phyloP scores from a whole-genome alignment of 805 yeast species.

The Metschnikowia colocasiae region DNA sequence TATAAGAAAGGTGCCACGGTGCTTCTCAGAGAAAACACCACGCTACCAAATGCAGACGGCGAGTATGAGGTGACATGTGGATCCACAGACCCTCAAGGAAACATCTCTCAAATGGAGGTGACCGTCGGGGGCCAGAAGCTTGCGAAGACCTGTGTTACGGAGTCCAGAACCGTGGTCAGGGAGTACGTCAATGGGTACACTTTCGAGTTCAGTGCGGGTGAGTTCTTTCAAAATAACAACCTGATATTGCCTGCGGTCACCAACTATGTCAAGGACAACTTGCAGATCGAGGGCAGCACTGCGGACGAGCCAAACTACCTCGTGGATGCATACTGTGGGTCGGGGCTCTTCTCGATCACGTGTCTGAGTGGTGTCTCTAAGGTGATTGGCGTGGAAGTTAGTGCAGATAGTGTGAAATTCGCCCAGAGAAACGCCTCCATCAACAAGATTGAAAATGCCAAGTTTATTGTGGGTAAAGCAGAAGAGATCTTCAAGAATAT shows the following conservation, averaged over 20 bases:
- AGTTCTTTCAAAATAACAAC: conserved; percentile 91
- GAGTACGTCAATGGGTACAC: conserved; percentile 72
- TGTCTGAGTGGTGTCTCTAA: conserved; percentile 76
- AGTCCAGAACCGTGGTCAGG: conserved; percentile 71
- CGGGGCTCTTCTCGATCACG: conserved; percentile 88
- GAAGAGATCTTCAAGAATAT: conserved; percentile 80
- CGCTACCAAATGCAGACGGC: conserved; percentile 29
- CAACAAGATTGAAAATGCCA: conserved; percentile 74
- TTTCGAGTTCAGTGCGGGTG: conserved; percentile 90
- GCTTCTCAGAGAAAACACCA: conserved; percentile 74
- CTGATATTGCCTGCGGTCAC: conserved; percentile 84
- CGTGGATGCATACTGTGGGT: conserved; percentile 95
- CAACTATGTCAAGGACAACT: conserved; percentile 69
- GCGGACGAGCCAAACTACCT: conserved; percentile 49
- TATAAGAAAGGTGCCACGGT: conserved; percentile 82
- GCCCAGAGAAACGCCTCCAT: conserved; percentile 77
- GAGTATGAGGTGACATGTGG: conserved; percentile 32
- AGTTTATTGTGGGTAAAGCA: conserved; percentile 87
- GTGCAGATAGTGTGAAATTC: conserved; percentile 85
- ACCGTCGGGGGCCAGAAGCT: conserved; percentile 27
- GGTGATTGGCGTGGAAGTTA: conserved; percentile 91
- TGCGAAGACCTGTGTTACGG: conserved; percentile 72
- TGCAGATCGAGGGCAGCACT: conserved; percentile 39
- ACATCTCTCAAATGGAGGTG: conserved; percentile 23
- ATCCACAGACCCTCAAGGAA: conserved; percentile 39